Percentiles rank a stretch among this genome's conserved stretches.
Evolutionary conservation across 371 early-diverging fungal genomes (phyloP).

Genomic region (Apophysomyces variabilis): DNA sequence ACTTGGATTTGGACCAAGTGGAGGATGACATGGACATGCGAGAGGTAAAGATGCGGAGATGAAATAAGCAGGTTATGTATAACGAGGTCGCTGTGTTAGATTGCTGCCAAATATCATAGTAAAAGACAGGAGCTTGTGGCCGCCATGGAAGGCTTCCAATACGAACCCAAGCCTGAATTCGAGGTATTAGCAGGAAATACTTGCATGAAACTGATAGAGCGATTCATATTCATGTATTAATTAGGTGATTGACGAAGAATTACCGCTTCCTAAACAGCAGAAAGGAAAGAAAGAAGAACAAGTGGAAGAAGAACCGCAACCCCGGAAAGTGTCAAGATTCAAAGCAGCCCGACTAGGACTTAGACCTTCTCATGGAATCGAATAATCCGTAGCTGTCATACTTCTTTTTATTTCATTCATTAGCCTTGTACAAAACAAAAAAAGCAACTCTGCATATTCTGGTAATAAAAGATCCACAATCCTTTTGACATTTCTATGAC

Average conservation of each 20-base stretch:
- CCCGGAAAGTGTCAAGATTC: constrained; percentile 50
- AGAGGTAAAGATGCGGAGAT: constrained; percentile 34
- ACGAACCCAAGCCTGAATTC: constrained; percentile 46
- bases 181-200: constrained; percentile 29
- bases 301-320: constrained; percentile 26
- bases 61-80: neutral
- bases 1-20: constrained; percentile 55
- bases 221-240: neutral
- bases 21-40: constrained; percentile 65
- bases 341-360: constrained; percentile 46
- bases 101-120: constrained; percentile 35
- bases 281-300: constrained; percentile 15
- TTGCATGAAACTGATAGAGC: neutral
- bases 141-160: constrained; percentile 41
- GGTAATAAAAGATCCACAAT: too few species aligned
- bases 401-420: neutral
- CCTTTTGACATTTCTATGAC: too few species aligned
- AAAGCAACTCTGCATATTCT: too few species aligned
- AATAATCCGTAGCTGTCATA: neutral
- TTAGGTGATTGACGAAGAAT: constrained; percentile 48
- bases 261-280: constrained; percentile 36
- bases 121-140: constrained; percentile 43
- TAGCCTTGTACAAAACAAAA: neutral
- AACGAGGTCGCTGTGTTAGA: neutral
- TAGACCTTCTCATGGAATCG: neutral